Evolutionary conservation across 2,329 filamentous ascomycete species (phyloP), one percentile per base, ranked within the genome.

Genomic region (Curvularia eragrostidis): DNA sequence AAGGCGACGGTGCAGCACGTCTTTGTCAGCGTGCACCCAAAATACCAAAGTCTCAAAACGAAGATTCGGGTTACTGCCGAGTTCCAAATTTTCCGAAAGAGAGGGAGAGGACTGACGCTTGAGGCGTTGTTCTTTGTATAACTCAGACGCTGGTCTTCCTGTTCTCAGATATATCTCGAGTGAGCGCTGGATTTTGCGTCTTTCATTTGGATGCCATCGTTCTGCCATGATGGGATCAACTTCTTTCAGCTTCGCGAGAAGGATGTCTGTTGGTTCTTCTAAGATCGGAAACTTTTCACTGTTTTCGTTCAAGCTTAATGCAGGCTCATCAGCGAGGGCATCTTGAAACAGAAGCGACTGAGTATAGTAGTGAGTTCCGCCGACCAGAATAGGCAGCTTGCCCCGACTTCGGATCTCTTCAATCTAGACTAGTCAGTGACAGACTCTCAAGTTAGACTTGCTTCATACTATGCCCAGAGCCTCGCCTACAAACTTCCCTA

Each of bases 331-430:
- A 1, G 91, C 81, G 6, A 93, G 76, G 15, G 84, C 83, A 63
- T 93, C 87, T 32, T 90, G 85, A 73, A 98, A 97, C 3, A 99
- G 82, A 15, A 99, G 82, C 0, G 91, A 88, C 69, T 97, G 93
- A 0, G 91, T 90, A 72, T 99, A 99, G 79, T 98, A 99, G 70
- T 97, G 92, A 10, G 94, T 97, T 8, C 95, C 95, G 24, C 95
- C 95, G 1, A 98, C 95, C 0, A 99, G 79, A 26, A 99, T 93
- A 0, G 95, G 95, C 12, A 97, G 77, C 61, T 89, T 91, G 0
- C 92, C 91, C 67, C 94, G 84, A 7, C 80, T 81, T 48, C 89
- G 85, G 52, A 99, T 97, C 41, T 95, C 91, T 23, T 84, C 79
- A 60, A 99, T 94, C 73, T 78, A 39, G 2, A 7, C 8, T n/a